Percentiles rank a stretch among this genome's conserved stretches.
Evolutionary conservation across 1,284 basidiomycete species (phyloP).

Genomic region (Fomitiporia mediterranea): DNA sequence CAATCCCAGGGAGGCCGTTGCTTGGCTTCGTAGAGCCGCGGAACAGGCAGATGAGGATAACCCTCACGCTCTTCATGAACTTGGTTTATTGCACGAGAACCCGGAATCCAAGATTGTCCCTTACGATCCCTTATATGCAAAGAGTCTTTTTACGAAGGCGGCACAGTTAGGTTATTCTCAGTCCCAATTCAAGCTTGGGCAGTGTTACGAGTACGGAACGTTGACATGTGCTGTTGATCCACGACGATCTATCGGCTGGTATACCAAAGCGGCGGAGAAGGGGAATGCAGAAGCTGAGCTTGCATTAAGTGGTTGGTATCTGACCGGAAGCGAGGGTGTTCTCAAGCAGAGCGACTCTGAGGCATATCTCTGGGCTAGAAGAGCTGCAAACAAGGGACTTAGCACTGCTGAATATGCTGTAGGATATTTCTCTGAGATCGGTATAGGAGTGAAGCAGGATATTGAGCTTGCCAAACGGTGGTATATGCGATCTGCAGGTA

Average conservation of each 20-base stretch:
- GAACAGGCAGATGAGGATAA: conserved; percentile 98
- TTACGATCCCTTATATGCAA: conserved; percentile 77
- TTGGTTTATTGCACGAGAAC: conserved; percentile 89
- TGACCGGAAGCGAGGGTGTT: conserved; percentile 92
- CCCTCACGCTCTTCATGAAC: conserved; percentile 95
- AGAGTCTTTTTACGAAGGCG: conserved; percentile 86
- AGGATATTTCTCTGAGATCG: conserved; percentile 96
- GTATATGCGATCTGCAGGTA: conserved; percentile 98
- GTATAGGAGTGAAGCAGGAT: conserved; percentile 96
- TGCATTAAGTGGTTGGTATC: conserved; percentile 96
- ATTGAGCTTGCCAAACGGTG: conserved; percentile 94
- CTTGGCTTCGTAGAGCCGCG: conserved; percentile 93
- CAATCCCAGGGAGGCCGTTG: conserved; percentile 88
- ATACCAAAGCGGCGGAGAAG: conserved; percentile 95
- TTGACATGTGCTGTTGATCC: conserved; percentile 92
- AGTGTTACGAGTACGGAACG: conserved; percentile 91
- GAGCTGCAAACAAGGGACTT: conserved; percentile 89
- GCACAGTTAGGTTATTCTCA: conserved; percentile 93
- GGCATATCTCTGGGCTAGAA: conserved; percentile 94
- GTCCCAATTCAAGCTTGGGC: conserved; percentile 92
- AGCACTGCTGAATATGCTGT: conserved; percentile 96
- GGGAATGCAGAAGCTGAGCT: conserved; percentile 94
- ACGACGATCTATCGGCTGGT: conserved; percentile 93
- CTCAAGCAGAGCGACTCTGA: conserved; percentile 97
- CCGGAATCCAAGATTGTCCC: conserved; percentile 60